Base-by-base conservation (phyloP, 169 alveolate species). In the Cryptosporidium parvum region DNA sequence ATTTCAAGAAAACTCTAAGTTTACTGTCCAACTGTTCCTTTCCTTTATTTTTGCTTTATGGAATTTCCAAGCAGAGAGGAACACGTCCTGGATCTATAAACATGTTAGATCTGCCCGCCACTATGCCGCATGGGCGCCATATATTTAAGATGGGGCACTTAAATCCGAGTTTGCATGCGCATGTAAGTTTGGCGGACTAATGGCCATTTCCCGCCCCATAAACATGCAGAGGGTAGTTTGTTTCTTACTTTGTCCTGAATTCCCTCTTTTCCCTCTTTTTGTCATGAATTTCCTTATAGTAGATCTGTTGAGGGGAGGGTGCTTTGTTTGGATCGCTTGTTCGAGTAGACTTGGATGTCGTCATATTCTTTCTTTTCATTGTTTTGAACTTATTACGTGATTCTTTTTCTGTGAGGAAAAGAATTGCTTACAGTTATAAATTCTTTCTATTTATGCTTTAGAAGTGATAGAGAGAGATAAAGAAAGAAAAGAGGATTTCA, bases 61-160 rank as follows among this genome's bases (percentile, higher is more conserved):
- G 61, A 62, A 53, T 23, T 53, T 58, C 53, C 56, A 39, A 14
- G 21, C 26, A 18, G 42, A 18, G 42, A 59, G 68, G 39, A 52
- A 52, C 56, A 53, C 52, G 70, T 53, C 70, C 86, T 35, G 71
- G 86, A 73, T 73, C 86, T 73, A 73, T 73, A 73, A 73, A 59
- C 61, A 52, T 73, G 86, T 56, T 73, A 73, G 86, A 73, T 73
- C 86, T 73, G 56, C 37, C 56, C 67, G 70, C 70, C 86, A 45
- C 4, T 21, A 10, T 12, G 48, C 21, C 71, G 33, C 61, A 37
- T 58, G 44, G 53, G 59, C 68, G 67, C 67, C 18, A 16, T 1
- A 21, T 2, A 48, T 48, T 48, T 26, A n/a, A 56, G 67, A 56
- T 56, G 10, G 35, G 37, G 8, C 21, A 56, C 67, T 56, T 56